Conservation (phyloP, 2,329 filamentous ascomycete species). For the Ascochyta viciae-villosae region DNA sequence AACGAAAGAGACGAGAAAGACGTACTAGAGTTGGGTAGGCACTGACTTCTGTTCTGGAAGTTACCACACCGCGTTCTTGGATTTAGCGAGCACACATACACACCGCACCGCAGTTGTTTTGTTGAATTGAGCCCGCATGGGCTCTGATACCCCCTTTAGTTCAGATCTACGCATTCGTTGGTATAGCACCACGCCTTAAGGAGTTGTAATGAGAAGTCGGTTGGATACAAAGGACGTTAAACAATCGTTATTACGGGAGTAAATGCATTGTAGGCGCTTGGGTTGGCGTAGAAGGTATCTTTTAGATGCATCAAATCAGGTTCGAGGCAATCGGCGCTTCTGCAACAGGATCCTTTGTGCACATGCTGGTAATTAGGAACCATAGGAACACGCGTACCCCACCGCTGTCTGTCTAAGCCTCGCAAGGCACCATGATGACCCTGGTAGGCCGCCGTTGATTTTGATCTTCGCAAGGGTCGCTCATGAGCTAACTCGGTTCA, state of each 20-base stretch:
- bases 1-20: neutral
- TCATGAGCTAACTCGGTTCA: neutral
- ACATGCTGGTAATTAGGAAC: neutral
- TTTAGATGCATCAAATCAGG: neutral
- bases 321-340: neutral
- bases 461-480: neutral
- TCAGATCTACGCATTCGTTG: slow-evolving; percentile 10
- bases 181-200: neutral
- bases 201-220: slow-evolving; percentile 10
- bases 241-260: neutral
- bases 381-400: neutral
- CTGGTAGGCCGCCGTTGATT: neutral
- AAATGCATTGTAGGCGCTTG: slow-evolving; percentile 3
- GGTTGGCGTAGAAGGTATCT: neutral
- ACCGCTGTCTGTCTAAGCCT: neutral
- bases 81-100: slow-evolving; percentile 23
- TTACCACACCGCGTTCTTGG: slow-evolving; percentile 2
- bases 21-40: neutral
- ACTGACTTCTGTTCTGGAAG: slow-evolving; percentile 8
- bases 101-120: slow-evolving; percentile 12
- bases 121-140: slow-evolving; percentile 7
- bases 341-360: neutral
- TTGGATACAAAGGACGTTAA: neutral
- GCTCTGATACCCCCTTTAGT: slow-evolving; percentile 17
- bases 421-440: neutral